These are phyloP conservation scores for Chalaropsis ovoidea DNA, from an alignment of 2,329 filamentous ascomycete genomes.

Conservation along the genomic window DNA sequence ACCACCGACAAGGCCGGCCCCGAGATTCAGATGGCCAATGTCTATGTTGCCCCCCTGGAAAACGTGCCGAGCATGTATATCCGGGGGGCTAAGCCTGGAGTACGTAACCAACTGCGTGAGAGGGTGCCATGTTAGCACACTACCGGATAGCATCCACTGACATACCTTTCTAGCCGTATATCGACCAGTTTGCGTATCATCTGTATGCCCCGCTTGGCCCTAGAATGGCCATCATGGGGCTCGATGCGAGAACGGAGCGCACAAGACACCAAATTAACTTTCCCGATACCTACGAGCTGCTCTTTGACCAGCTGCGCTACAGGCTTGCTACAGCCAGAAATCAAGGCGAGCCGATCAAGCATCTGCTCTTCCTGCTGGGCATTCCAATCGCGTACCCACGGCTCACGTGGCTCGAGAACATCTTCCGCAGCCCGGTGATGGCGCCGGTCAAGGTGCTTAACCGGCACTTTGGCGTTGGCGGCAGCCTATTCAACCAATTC, in stretches of 20 bases:
- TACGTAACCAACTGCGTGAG: conserved; percentile 35
- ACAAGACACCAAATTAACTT: conserved; percentile 94
- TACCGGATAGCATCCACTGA: background rate
- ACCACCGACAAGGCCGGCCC: conserved; percentile 51
- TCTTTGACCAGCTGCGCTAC: conserved; percentile 64
- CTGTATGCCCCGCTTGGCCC: conserved; percentile 76
- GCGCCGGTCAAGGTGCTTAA: conserved; percentile 83
- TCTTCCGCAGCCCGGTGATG: conserved; percentile 75
- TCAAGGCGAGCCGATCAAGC: conserved; percentile 68
- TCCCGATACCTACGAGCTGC: conserved; percentile 73
- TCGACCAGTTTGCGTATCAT: conserved; percentile 76
- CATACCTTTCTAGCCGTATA: conserved; percentile 57
- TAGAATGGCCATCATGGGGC: conserved; percentile 71
- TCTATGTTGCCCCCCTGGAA: conserved; percentile 51
- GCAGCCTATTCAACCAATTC: conserved; percentile 83
- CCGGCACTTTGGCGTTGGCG: conserved; percentile 76
- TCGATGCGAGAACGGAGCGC: conserved; percentile 90
- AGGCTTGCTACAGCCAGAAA: conserved; percentile 61
- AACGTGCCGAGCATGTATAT: conserved; percentile 61
- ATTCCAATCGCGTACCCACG: conserved; percentile 84
- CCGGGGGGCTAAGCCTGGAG: conserved; percentile 61
- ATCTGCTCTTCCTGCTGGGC: conserved; percentile 76
- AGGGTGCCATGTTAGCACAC: conserved; percentile 31
- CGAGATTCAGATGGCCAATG: conserved; percentile 55
- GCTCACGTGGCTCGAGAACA: conserved; percentile 92